Evolutionary conservation across 148 eudicot species (phyloP), one percentile per base, ranked within the genome.

Genomic region (Agrostemma githago): DNA sequence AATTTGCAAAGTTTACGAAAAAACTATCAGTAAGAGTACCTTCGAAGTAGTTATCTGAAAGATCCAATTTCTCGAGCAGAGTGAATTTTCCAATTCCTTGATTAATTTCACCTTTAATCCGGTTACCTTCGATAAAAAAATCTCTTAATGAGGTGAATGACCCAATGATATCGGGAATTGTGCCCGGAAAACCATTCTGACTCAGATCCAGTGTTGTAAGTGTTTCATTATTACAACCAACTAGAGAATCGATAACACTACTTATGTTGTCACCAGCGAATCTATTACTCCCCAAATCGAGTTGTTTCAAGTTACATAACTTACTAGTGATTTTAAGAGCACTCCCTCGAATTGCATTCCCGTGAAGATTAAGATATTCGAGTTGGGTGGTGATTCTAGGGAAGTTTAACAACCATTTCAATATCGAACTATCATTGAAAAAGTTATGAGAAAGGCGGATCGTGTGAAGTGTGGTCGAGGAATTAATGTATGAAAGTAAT

Each of bases 381-480:
- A 79, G 78, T 48, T 34, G 48, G 58, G 80, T 20, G 42, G 5
- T 43, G 20, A 43, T 62, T 41, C 46, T 42, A 6, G 5, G 67
- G 14, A 80, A 70, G 44, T 66, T 72, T 58, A 71, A 46, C 51
- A 46, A 46, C 51, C 51, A 46, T 1, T 14, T 2, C 7, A 46
- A 3, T 46, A 46, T 46, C 51, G 43, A 26, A 19, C 37, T 51
- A 34, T 17, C 12, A 19, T 1, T 43, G 15, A 80, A 74, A 9
- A 12, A 1, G 54, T 83, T 83, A 8, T 54, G 40, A n/a, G 59
- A n/a, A 44, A 83, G 81, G 66, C 68, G 60, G 54, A 80, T 74
- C 59, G 67, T 16, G 3, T 38, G 16, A 48, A 83, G 83, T 39
- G 66, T 60, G 15, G 66, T 56, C 7, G 83, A 20, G 65, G 78